Evolutionary conservation across 805 yeast species (phyloP).

Genomic region (Blastobotrys parvus): DNA sequence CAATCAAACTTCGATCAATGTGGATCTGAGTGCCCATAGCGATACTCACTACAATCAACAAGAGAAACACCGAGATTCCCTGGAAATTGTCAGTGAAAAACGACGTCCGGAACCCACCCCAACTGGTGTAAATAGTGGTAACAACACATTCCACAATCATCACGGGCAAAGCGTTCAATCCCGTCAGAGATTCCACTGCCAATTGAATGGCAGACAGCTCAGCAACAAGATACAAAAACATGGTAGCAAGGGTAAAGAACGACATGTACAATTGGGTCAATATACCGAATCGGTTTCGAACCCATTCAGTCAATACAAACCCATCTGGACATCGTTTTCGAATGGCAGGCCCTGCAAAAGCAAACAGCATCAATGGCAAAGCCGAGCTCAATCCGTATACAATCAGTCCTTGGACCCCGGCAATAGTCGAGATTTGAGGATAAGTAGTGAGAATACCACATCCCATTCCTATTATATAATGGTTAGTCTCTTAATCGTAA

Average conservation of each 20-base stretch:
- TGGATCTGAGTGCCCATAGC: constrained; percentile 70
- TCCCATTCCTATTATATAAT: constrained; percentile 55
- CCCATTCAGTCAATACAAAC: constrained; percentile 91
- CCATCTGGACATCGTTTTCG: constrained; percentile 79
- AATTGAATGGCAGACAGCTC: constrained; percentile 75
- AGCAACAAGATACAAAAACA: constrained; percentile 72
- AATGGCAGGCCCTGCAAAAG: constrained; percentile 72
- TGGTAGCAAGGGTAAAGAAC: constrained; percentile 72
- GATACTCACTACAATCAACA: constrained; percentile 61
- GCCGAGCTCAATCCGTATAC: constrained; percentile 77
- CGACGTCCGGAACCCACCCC: constrained; percentile 86
- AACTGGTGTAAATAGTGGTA: constrained; percentile 75
- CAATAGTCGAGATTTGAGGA: constrained; percentile 74
- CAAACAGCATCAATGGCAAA: constrained; percentile 77
- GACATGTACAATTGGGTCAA: constrained; percentile 68
- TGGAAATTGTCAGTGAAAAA: constrained; percentile 83
- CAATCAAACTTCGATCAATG: constrained; percentile 51
- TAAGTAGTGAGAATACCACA: constrained; percentile 82
- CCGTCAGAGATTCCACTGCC: constrained; percentile 72
- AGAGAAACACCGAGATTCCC: constrained; percentile 59
- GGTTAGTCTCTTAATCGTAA: constrained; percentile 3
- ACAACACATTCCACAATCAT: constrained; percentile 80
- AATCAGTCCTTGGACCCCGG: constrained; percentile 81
- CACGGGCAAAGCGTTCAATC: constrained; percentile 68
- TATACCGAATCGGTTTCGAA: constrained; percentile 69